Percentiles rank a stretch among this genome's conserved stretches.
Conservation (phyloP, 2,329 filamentous ascomycete genomes). For the Cercospora nicotianae region DNA sequence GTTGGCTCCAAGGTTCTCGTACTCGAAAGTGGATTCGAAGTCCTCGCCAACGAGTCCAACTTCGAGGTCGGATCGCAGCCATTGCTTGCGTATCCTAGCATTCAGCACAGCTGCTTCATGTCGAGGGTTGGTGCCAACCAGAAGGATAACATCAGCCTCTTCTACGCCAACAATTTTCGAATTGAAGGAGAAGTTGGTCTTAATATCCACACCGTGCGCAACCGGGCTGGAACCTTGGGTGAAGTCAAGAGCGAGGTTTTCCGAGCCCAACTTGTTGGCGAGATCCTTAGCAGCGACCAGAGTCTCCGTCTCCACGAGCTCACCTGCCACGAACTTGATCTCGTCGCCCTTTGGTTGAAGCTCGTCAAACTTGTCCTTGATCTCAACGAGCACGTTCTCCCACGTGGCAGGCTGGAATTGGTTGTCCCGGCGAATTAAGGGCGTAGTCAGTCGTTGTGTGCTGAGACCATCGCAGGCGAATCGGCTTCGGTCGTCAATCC, state of each 20-base stretch:
- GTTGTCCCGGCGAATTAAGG: constrained; percentile 81
- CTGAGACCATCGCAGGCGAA: constrained; percentile 96
- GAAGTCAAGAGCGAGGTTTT: constrained; percentile 91
- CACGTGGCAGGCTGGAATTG: constrained; percentile 91
- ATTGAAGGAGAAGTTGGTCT: constrained; percentile 96
- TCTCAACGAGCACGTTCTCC: constrained; percentile 91
- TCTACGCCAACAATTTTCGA: constrained; percentile 91
- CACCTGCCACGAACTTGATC: constrained; percentile 92
- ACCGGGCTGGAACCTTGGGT: constrained; percentile 79
- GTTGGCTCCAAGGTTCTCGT: constrained; percentile 82
- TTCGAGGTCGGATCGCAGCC: constrained; percentile 91
- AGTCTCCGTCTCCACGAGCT: constrained; percentile 87
- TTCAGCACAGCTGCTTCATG: constrained; percentile 95
- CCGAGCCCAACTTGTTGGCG: constrained; percentile 92
- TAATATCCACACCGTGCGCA: constrained; percentile 88
- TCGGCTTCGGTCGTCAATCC: constrained; percentile 98
- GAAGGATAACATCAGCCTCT: constrained; percentile 85
- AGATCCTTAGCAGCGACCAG: constrained; percentile 96
- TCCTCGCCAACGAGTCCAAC: constrained; percentile 86
- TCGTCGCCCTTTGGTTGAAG: constrained; percentile 85
- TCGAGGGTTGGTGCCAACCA: constrained; percentile 92
- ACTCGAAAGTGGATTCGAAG: constrained; percentile 94
- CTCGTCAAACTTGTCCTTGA: constrained; percentile 75
- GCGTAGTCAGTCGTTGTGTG: constrained; percentile 92
- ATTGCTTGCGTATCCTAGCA: constrained; percentile 95